phyloP scores from a whole-genome alignment of 2,329 filamentous ascomycete genomes.

The Diaporthe nobilis region DNA sequence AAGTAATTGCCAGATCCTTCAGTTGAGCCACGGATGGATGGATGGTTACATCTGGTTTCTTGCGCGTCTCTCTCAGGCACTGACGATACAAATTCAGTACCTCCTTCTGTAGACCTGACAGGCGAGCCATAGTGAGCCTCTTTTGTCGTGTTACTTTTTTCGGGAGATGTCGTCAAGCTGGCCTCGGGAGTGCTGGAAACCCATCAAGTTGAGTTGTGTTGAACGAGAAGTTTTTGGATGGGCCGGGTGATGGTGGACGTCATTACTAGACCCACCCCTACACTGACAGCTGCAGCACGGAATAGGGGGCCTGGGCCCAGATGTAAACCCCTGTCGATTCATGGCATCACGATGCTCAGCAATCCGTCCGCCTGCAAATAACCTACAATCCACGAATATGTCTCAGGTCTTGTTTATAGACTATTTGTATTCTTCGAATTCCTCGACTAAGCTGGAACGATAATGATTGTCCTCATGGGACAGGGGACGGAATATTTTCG shows the following conservation, averaged over 20 bases:
- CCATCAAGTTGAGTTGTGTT: neutral
- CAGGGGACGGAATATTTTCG: neutral
- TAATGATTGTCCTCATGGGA: neutral
- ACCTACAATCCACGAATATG: neutral
- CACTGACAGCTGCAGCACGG: neutral
- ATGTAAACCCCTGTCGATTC: neutral
- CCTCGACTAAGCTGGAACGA: neutral
- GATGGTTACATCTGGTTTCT: slow-evolving; percentile 78
- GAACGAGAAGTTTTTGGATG: neutral
- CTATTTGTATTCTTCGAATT: neutral
- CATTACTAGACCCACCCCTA: slow-evolving; percentile 16
- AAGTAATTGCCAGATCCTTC: neutral
- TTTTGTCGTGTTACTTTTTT: neutral
- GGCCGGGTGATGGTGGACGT: slow-evolving; percentile 13
- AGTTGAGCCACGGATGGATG: neutral
- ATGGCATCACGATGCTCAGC: neutral
- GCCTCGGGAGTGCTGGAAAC: neutral
- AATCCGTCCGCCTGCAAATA: neutral
- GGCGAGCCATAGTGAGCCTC: slow-evolving; percentile 57
- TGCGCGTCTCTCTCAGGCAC: slow-evolving; percentile 84
- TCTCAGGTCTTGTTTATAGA: neutral
- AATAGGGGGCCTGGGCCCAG: neutral
- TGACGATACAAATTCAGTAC: slow-evolving; percentile 88
- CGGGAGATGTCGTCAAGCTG: neutral
- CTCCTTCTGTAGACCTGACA: slow-evolving; percentile 92